Evolutionary conservation across 129 eudicot genomes (phyloP), one percentile per base, ranked within the genome.

Genomic region (Sambucus nigra): DNA sequence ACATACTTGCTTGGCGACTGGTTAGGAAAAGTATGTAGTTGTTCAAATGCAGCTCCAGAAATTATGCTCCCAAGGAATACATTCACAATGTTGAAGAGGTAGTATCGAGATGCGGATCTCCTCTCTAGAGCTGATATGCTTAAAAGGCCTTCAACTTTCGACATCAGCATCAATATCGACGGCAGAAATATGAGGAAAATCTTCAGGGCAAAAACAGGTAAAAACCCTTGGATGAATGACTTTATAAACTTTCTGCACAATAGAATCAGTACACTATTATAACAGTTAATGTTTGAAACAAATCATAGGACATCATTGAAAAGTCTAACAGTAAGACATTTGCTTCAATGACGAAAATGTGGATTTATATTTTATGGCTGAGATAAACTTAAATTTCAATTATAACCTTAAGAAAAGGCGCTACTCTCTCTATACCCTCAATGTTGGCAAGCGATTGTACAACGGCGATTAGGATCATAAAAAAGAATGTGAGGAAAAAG

Each of bases 161-260:
- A 71, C 95, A 91, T 91, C 39, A 80, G 69, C 95, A 91, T 91
- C 68, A 91, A 69, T 67, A 91, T 91, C 9, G 88, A 60, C 0
- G 99, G 95, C 49, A 91, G 73, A 55, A 86, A 67, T 12, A 85
- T 79, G 62, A 91, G 89, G 69, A 91, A 91, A 61, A 91, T 73
- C 86, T 91, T 91, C 65, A 91, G 63, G 38, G 82, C 95, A 62
- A 91, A 78, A 61, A 95, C 99, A 19, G 99, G 91, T 21, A 91
- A 70, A 69, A 91, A 69, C 52, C 99, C 99, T 64, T 75, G 82
- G 52, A 91, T 83, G 53, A 91, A 70, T 19, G 95, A 73, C 76
- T 91, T 91, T 76, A 91, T 72, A 42, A 85, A 40, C 4, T 16
- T 15, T 62, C 99, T 91, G 94, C 82, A 70, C 22, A 28, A 53